Evolutionary conservation across 768 basidiomycete species (phyloP), one percentile per base, ranked within the genome.

Genomic region (Trametes villosa): DNA sequence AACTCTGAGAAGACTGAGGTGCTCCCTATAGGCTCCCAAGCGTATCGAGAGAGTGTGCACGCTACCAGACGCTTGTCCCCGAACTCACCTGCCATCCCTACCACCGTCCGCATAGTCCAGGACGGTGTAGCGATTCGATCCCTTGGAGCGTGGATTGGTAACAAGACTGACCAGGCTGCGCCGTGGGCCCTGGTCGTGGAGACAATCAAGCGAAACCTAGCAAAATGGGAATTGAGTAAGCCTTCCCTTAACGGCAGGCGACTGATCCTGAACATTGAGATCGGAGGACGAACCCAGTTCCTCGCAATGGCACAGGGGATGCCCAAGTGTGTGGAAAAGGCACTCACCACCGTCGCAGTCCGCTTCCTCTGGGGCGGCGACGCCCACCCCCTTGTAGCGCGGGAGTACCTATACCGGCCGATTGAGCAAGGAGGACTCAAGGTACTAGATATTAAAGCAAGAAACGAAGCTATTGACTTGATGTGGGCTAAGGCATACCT

Each of bases 1-100:
- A 81, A 81, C 78, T 0, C 70, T n/a, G n/a, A n/a, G n/a, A n/a
- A n/a, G n/a, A n/a, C n/a, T n/a, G n/a, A 75, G 33, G 63, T 79
- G 0, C 68, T 80, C 2, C 78, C 76, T 8, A 15, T 36, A 36
- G 34, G 34, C 8, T 9, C 9, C 15, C 8, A 36, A 36, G 34
- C 34, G 15, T 36, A 36, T 15, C 8, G 34, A 36, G 15, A 15
- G 9, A 18, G 7, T 6, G n/a, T 18, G 9, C n/a, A 9, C 9
- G 9, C 9, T 6, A 41, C 6, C 9, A 11, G 7, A 6, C n/a
- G n/a, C n/a, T n/a, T n/a, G n/a, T n/a, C n/a, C n/a, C n/a, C n/a
- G n/a, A n/a, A n/a, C n/a, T n/a, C n/a, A n/a, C n/a, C n/a, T n/a
- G n/a, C n/a, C 6, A 8, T 41, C 9, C 40, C 40, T 6, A 20